phyloP scores from a whole-genome alignment of 441 rosid genomes.

The Aquilaria agallochum region DNA sequence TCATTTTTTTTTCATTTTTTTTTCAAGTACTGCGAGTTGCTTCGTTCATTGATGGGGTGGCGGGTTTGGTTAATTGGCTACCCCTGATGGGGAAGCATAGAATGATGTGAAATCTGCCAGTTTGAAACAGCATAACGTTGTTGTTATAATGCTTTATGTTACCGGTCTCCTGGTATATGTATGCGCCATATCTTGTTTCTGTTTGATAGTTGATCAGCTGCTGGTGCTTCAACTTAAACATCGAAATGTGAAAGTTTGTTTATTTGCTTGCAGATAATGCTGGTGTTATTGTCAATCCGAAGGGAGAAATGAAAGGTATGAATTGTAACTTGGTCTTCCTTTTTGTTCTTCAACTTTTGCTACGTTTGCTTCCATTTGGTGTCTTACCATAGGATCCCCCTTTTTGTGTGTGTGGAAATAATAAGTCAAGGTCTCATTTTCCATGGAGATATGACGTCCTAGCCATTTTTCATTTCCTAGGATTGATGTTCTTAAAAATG shows the following conservation, averaged over 20 bases:
- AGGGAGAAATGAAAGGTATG: constrained; percentile 77
- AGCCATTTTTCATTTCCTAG: too few relatives aligned
- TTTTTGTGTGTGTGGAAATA: too few relatives aligned
- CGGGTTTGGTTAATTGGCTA: constrained; percentile 8
- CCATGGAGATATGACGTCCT: too few relatives aligned
- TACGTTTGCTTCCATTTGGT: too few relatives aligned
- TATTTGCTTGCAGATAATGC: constrained; percentile 50
- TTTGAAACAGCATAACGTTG: constrained; percentile 32
- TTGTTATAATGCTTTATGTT: constrained; percentile 18
- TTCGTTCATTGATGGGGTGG: constrained; percentile 21
- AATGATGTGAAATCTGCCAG: constrained; percentile 20
- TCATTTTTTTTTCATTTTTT: neutral
- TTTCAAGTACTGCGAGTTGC: constrained; percentile 14
- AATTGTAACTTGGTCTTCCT: neutral
- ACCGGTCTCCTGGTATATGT: constrained; percentile 31
- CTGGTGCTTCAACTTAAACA: neutral
- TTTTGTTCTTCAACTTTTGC: too few relatives aligned
- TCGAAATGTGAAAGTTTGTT: neutral
- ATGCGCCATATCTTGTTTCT: neutral
- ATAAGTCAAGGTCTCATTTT: too few relatives aligned
- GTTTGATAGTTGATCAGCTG: neutral
- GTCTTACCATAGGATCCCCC: too few relatives aligned
- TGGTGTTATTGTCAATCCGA: constrained; percentile 70
- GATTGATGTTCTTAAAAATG: too few relatives aligned
- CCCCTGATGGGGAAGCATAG: constrained; percentile 30